Percentiles rank a stretch among this genome's conserved stretches.
Evolutionary conservation across 495 filamentous ascomycete genomes (phyloP).

Genomic region (Evernia prunastri): DNA sequence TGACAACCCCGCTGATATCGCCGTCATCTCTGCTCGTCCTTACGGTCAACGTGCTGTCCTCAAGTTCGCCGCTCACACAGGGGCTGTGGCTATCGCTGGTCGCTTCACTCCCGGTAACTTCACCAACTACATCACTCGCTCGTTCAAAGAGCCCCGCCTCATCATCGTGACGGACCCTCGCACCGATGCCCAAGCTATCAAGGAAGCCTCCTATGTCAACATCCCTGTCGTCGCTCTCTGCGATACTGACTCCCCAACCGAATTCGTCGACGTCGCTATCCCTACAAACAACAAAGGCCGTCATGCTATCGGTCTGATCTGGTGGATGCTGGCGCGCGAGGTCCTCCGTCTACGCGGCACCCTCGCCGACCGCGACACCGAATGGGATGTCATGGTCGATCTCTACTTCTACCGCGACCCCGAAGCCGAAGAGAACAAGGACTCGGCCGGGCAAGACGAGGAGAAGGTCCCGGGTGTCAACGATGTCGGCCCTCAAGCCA

Average conservation of each 20-base stretch:
- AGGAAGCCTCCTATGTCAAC: conserved; percentile 99
- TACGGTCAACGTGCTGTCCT: conserved; percentile 98
- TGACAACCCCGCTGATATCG: conserved; percentile 98
- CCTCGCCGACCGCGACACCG: conserved; percentile 83
- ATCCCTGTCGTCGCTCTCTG: conserved; percentile 98
- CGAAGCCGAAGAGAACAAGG: conserved; percentile 96
- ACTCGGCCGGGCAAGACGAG: conserved; percentile 55
- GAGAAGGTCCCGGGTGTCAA: conserved; percentile 67
- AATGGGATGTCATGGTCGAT: conserved; percentile 99
- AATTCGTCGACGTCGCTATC: conserved; percentile 99
- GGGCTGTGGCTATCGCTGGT: conserved; percentile 95
- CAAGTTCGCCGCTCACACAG: conserved; percentile 97
- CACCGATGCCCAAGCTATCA: conserved; percentile 99
- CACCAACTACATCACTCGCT: conserved; percentile 99
- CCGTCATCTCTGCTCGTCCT: conserved; percentile 97
- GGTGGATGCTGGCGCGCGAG: conserved; percentile 99
- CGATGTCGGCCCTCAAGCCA: conserved; percentile 71
- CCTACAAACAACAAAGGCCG: conserved; percentile 99
- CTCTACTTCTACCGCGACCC: conserved; percentile 99
- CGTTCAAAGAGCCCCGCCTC: conserved; percentile 99
- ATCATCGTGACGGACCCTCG: conserved; percentile 99
- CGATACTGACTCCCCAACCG: conserved; percentile 98
- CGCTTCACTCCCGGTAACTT: conserved; percentile 99
- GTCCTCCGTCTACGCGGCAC: conserved; percentile 97
- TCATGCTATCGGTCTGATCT: conserved; percentile 94